Conservation (phyloP, 257 asterid genomes). For the Nicotiana tomentosiformis region DNA sequence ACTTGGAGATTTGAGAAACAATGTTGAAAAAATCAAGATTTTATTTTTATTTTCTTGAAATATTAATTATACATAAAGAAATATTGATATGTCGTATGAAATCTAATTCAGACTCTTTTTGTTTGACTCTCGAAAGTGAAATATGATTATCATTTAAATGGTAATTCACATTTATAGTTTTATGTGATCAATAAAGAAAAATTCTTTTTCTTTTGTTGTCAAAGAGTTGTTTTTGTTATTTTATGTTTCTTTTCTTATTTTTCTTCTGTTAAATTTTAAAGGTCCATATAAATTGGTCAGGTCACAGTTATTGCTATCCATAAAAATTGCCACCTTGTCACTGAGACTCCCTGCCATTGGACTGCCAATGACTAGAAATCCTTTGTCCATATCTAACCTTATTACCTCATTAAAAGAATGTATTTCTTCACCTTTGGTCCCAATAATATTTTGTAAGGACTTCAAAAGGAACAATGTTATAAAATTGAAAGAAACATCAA, state of each 20-base stretch:
- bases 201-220: not conserved
- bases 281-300: not conserved
- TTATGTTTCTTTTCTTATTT: not conserved
- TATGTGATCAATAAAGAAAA: not conserved
- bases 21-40: no score
- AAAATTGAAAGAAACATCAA: not conserved
- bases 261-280: not conserved
- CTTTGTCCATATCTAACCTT: not conserved
- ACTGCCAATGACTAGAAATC: constrained; percentile 5
- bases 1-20: not conserved
- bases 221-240: not conserved
- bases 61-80: no score
- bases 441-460: not conserved
- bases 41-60: no score
- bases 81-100: no score
- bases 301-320: not conserved
- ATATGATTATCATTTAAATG: not conserved
- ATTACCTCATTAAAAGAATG: not conserved
- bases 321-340: constrained; percentile 19
- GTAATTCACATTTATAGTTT: not conserved
- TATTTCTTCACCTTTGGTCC: not conserved
- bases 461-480: not conserved
- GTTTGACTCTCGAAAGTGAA: no score
- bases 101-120: no score
- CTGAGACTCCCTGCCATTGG: constrained; percentile 6